phyloP scores from a whole-genome alignment of 345 rosid genomes.

The Clausena lansium region DNA sequence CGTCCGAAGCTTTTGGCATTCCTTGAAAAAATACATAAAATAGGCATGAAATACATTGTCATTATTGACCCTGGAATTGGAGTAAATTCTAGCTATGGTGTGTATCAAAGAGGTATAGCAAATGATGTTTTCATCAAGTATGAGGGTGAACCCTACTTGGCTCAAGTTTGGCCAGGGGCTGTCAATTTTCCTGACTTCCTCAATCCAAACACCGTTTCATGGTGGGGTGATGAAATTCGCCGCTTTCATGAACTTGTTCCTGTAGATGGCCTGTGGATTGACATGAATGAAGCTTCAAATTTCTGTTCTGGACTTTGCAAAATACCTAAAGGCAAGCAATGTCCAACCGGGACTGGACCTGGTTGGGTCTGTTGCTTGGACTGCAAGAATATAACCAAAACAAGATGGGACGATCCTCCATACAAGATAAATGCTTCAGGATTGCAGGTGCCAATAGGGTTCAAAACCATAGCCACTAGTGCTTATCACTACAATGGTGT shows the following conservation, averaged over 20 bases:
- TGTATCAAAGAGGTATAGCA: constrained; percentile 72
- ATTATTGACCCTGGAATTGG: constrained; percentile 77
- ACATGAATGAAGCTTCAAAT: constrained; percentile 97
- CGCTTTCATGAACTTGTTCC: constrained; percentile 91
- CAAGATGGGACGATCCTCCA: constrained; percentile 95
- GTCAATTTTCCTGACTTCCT: constrained; percentile 96
- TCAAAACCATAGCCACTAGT: constrained; percentile 91
- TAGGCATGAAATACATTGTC: constrained; percentile 92
- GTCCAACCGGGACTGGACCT: constrained; percentile 86
- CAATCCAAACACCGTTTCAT: constrained; percentile 79
- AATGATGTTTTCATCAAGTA: constrained; percentile 91
- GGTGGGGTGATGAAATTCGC: constrained; percentile 94
- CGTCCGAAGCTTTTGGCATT: constrained; percentile 79
- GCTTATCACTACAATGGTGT: constrained; percentile 94
- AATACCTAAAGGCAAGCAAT: constrained; percentile 58
- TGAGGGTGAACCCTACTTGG: constrained; percentile 74
- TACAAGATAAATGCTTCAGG: constrained; percentile 96
- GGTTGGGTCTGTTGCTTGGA: constrained; percentile 97
- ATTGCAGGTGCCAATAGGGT: constrained; percentile 63
- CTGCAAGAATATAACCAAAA: constrained; percentile 86
- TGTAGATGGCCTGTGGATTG: constrained; percentile 90
- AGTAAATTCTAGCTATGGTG: constrained; percentile 78
- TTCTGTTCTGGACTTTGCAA: constrained; percentile 80
- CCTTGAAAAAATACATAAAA: constrained; percentile 73
- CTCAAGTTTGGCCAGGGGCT: constrained; percentile 99